Evolutionary conservation across 2,329 filamentous ascomycete species (phyloP).

Genomic region (Cucurbitaria berberidis): DNA sequence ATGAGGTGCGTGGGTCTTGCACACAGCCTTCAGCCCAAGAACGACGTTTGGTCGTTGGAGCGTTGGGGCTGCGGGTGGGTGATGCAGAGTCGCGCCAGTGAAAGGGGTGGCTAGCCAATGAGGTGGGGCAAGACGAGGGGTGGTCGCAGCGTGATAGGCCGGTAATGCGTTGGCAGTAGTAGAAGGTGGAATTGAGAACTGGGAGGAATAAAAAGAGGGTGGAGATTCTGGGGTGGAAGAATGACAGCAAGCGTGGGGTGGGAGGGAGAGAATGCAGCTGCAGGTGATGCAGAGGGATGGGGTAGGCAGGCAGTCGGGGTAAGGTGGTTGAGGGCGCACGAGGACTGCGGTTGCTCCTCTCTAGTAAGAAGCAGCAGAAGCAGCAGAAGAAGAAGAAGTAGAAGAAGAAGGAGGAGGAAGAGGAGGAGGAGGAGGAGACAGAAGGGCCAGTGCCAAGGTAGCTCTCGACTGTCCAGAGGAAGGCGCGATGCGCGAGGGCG

Average conservation of each 20-base stretch:
- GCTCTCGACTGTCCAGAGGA: slow-evolving; percentile 16
- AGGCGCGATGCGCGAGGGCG: too few species aligned
- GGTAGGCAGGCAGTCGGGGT: too few species aligned
- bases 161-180: slow-evolving; percentile 7
- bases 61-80: slow-evolving; percentile 20
- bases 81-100: slow-evolving; percentile 32
- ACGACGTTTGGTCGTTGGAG: slow-evolving; percentile 10
- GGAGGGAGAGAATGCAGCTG: slow-evolving; percentile 9
- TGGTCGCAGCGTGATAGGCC: slow-evolving; percentile 10
- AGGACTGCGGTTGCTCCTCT: slow-evolving; percentile 18
- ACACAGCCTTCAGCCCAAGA: slow-evolving; percentile 20
- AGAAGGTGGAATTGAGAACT: slow-evolving; percentile 1
- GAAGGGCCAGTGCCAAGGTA: slow-evolving; percentile 22
- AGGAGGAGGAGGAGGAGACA: slow-evolving; percentile 33
- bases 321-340: slow-evolving; percentile 17
- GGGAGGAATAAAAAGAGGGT: slow-evolving; percentile 10
- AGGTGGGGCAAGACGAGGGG: slow-evolving; percentile 16
- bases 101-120: slow-evolving; percentile 27
- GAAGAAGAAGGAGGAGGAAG: too few species aligned
- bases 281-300: slow-evolving; percentile 11
- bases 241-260: slow-evolving; percentile 26
- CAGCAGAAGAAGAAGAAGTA: too few species aligned
- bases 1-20: slow-evolving; percentile 14
- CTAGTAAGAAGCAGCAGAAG: too few species aligned
- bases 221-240: slow-evolving; percentile 11